These are phyloP conservation scores for Arabidopsis hybrid DNA, from an alignment of 441 rosid species.

Conservation along the genomic window DNA sequence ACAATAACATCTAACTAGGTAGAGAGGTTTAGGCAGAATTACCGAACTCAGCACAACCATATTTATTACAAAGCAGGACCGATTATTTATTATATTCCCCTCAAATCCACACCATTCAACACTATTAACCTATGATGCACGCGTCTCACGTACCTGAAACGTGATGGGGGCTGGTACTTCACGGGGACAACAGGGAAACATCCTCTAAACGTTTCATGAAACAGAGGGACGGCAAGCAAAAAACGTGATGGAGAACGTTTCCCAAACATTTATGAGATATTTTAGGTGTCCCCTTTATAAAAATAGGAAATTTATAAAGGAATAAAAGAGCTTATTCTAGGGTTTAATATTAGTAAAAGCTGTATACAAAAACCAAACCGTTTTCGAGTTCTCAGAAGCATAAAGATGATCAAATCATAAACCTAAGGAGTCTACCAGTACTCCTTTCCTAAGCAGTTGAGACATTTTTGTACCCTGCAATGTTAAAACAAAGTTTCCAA, in stretches of 20 bases:
- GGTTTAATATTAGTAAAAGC: too few species aligned
- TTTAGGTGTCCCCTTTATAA: too few species aligned
- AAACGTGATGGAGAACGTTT: too few species aligned
- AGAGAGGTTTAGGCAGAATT: conserved; percentile 25
- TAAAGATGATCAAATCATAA: conserved; percentile 11
- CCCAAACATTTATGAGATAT: too few species aligned
- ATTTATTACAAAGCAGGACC: not conserved
- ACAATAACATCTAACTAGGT: not conserved
- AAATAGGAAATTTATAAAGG: too few species aligned
- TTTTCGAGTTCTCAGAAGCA: not conserved
- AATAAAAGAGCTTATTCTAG: too few species aligned
- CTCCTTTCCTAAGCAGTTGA: conserved; percentile 79
- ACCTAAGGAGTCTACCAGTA: conserved; percentile 42
- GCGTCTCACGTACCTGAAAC: too few species aligned
- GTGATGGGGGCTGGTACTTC: too few species aligned
- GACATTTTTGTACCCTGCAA: conserved; percentile 80
- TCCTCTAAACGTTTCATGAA: too few species aligned
- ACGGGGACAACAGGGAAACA: too few species aligned
- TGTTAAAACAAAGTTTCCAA: not conserved
- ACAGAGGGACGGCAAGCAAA: too few species aligned
- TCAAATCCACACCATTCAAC: conserved; percentile 6
- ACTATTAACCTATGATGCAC: too few species aligned
- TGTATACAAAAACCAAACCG: not conserved
- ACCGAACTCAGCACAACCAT: not conserved
- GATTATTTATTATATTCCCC: not conserved